Conservation (phyloP, 345 rosid genomes). For the Mallotus nudiflorus region DNA sequence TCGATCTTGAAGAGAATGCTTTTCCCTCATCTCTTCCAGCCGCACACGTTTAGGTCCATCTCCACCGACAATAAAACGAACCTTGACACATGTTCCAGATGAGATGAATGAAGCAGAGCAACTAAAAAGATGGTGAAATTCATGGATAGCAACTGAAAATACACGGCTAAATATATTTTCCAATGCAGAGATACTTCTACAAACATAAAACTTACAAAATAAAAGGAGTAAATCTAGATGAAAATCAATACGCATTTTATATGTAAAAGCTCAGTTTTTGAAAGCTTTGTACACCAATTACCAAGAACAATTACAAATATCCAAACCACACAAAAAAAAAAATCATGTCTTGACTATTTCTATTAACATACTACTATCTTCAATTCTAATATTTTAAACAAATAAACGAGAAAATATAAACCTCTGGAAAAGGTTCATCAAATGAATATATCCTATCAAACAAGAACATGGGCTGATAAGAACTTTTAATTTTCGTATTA, state of each 20-base stretch:
- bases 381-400: not conserved
- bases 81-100: slow-evolving; percentile 43
- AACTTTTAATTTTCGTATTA: too few relatives aligned
- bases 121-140: not conserved
- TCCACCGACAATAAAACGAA: slow-evolving; percentile 86
- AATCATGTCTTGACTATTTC: too few relatives aligned
- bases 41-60: slow-evolving; percentile 95
- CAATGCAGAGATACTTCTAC: not conserved
- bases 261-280: not conserved
- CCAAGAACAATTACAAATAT: not conserved
- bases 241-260: not conserved
- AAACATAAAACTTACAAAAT: not conserved
- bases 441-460: not conserved
- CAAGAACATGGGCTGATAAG: too few relatives aligned
- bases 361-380: not conserved
- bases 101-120: slow-evolving; percentile 4
- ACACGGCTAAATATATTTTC: not conserved
- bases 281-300: not conserved
- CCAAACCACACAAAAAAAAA: not conserved
- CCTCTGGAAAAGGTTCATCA: not conserved
- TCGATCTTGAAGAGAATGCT: slow-evolving; percentile 92
- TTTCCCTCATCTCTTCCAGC: slow-evolving; percentile 96
- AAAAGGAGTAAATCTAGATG: not conserved
- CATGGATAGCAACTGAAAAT: too few relatives aligned
- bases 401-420: not conserved